These are phyloP conservation scores for Lactuca saligna DNA, from an alignment of 129 eudicot genomes.

Conservation along the genomic window DNA sequence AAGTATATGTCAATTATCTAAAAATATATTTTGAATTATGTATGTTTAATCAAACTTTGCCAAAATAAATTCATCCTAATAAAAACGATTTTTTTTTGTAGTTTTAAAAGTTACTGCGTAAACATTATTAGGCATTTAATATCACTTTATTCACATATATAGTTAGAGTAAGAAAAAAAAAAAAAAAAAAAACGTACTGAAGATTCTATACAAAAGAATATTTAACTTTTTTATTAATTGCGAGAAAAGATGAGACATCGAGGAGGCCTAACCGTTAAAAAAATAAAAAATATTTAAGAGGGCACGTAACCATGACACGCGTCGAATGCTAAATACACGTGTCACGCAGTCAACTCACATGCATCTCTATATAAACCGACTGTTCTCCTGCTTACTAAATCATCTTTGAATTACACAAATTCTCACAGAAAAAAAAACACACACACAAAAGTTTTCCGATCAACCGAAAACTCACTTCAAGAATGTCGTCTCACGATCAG, in stretches of 20 bases:
- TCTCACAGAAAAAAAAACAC: not conserved
- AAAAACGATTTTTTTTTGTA: too few relatives aligned
- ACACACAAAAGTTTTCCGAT: not conserved
- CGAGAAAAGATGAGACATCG: conserved; percentile 7
- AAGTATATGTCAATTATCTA: too few relatives aligned
- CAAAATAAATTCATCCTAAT: too few relatives aligned
- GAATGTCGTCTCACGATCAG: conserved; percentile 50
- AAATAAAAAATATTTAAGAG: not conserved
- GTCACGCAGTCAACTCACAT: conserved; percentile 10
- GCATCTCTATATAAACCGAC: conserved; percentile 8
- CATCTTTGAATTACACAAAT: not conserved
- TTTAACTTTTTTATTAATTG: too few relatives aligned
- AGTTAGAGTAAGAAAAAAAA: too few relatives aligned
- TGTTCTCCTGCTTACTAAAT: conserved; percentile 16
- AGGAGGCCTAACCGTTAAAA: not conserved
- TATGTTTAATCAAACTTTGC: too few relatives aligned
- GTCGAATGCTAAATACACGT: conserved; percentile 19
- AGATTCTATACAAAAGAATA: not conserved
- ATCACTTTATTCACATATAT: too few relatives aligned
- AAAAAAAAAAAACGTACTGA: not conserved
- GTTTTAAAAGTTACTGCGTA: too few relatives aligned
- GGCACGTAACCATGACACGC: conserved; percentile 33
- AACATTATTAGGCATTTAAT: too few relatives aligned
- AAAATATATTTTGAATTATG: too few relatives aligned
- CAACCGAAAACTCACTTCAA: not conserved